Evolutionary conservation across 1,139 yeast species (phyloP), one percentile per base, ranked within the genome.

Genomic region (Yamadazyma kanchanaburiensis): DNA sequence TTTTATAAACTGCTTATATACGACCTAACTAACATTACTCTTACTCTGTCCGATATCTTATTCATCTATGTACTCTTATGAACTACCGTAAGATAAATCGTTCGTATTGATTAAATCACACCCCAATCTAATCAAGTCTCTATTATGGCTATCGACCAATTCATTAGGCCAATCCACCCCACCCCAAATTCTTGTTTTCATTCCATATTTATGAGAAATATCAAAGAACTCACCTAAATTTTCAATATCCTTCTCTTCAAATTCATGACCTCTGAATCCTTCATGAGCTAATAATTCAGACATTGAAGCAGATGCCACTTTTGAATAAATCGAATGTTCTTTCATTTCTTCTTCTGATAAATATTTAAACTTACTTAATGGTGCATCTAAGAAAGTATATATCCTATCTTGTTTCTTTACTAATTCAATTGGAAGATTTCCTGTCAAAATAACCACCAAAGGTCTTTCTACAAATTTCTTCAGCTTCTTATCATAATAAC

Each of bases 121-220:
- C 3, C 67, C 69, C 22, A 51, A 33, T 22, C 37, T 38, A 37
- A 44, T 55, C 12, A 59, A 46, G 15, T 47, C 51, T 31, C 40
- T 32, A 40, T 62, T 49, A 33, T 65, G 70, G 6, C 49, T 38
- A 22, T 55, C 40, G 15, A 55, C 49, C 28, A 64, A 39, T 21
- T 42, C 34, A 18, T 40, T 40, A 9, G 74, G 73, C 70, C 70
- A 67, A 15, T 51, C 53, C 4, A 60, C 43, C 19, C 61, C 70
- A 8, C 73, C 73, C 73, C 73, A 67, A 11, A 67, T 46, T 35
- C 73, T 48, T 0, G 73, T 63, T 34, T 62, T 62, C 25, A 66
- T 40, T 3, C 58, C 59, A 33, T 55, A 51, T 20, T 51, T 37
- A 36, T 67, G 72, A 11, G 72, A 72, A 18, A 7, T 7, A 8